phyloP scores from a whole-genome alignment of 176 grass and related monocot species.

The Areca catechu region DNA sequence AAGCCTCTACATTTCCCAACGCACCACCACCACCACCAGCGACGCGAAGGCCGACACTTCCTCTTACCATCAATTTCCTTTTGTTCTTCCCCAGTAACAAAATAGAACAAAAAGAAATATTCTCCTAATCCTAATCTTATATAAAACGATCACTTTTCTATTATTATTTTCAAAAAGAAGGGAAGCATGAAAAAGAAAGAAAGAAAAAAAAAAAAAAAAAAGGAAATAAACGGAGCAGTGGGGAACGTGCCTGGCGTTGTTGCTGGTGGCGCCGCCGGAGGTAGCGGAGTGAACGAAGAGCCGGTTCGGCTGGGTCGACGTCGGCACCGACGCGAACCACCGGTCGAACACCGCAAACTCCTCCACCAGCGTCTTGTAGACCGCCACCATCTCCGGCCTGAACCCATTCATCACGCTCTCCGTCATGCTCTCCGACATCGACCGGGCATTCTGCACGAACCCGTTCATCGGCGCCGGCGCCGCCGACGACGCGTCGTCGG shows the following conservation, averaged over 20 bases:
- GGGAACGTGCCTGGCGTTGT: conserved; percentile 18
- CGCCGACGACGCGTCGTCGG: conserved; percentile 1
- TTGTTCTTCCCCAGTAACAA: too few species aligned
- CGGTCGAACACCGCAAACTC: conserved; percentile 88
- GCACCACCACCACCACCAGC: too few species aligned
- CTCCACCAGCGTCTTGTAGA: conserved; percentile 55
- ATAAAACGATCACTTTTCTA: too few species aligned
- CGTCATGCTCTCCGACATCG: conserved; percentile 41
- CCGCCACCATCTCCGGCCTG: conserved; percentile 46
- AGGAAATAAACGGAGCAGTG: too few species aligned
- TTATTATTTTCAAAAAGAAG: too few species aligned
- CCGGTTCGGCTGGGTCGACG: conserved; percentile 80
- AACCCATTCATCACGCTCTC: conserved; percentile 73
- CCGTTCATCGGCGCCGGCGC: conserved; percentile 59
- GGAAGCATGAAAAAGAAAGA: too few species aligned
- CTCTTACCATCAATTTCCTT: too few species aligned
- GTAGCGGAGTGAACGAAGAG: conserved; percentile 94
- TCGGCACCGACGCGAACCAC: conserved; percentile 91
- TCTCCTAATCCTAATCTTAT: too few species aligned
- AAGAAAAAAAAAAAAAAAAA: too few species aligned
- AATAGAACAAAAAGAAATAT: too few species aligned
- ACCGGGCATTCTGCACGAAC: conserved; percentile 72
- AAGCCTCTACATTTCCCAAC: too few species aligned
- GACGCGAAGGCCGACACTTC: too few species aligned
- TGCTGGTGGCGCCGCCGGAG: conserved; percentile 64